Base-by-base conservation (phyloP, 169 alveolate species). In the Cystoisospora suis region DNA sequence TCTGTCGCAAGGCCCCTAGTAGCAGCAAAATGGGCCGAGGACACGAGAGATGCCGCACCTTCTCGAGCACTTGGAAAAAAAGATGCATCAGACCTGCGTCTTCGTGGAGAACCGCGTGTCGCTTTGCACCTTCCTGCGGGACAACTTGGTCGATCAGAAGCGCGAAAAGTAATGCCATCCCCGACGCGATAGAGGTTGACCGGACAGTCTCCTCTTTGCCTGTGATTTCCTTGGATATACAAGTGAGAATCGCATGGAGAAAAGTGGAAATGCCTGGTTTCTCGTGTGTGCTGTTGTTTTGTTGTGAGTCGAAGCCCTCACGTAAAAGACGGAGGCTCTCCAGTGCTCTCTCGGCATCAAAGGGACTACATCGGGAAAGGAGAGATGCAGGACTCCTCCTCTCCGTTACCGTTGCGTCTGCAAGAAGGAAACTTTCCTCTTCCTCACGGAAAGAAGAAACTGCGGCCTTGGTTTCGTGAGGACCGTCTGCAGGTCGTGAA, bases 21-120 rank as follows among this genome's bases (percentile, higher is more conserved):
- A 72, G 53, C 42, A 72, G 83, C 15, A 72, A 53, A 0, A 72
- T 9, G 29, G 83, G 83, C 15, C 83, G 83, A 34, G 83, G 83
- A 38, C 58, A 34, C 29, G 56, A 46, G 5, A 9, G 42, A n/a
- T 46, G 3, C 38, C 56, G 23, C 46, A 65, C 77, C 34, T 46
- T 56, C 3, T 72, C 83, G 49, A 72, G 23, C 5, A 53, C 83
- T 56, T 38, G 15, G 58, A 72, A 34, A n/a, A 72, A 17, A 40
- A 3, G 9, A 29, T 38, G 58, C 9, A 72, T 20, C n/a, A 72
- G 53, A 1, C 34, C 53, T 40, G 83, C 56, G 83, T 72, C 83
- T 9, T 40, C 53, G 83, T 72, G 83, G 32, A 12, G 15, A 12
- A 2, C 27, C 45, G 38, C 3, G 83, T 72, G 83, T 1, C 77